Evolutionary conservation across 2,329 filamentous ascomycete genomes (phyloP).

Genomic region (Emydomyces testavorans): DNA sequence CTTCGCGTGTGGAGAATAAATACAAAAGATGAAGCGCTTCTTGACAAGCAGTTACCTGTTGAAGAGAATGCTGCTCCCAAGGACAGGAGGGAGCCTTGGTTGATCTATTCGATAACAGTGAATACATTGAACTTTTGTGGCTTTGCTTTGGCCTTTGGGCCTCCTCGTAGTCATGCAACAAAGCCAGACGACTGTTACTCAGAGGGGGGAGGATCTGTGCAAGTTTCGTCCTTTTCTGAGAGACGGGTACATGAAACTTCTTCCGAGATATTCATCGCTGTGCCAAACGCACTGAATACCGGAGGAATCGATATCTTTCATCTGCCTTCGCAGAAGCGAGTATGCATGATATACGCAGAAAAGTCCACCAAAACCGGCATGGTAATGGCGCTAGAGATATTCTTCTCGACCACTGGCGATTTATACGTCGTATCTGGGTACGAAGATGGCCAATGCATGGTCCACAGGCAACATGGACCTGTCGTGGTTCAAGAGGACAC

Average conservation of each 20-base stretch:
- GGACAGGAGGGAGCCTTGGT: slow-evolving; percentile 57
- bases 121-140: slow-evolving; percentile 94
- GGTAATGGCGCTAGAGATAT: slow-evolving; percentile 70
- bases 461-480: slow-evolving; percentile 44
- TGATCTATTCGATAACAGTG: slow-evolving; percentile 71
- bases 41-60: slow-evolving; percentile 61
- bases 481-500: slow-evolving; percentile 25
- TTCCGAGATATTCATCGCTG: slow-evolving; percentile 49
- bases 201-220: neutral
- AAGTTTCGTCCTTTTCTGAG: neutral
- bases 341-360: slow-evolving; percentile 46
- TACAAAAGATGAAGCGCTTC: slow-evolving; percentile 44
- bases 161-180: slow-evolving; percentile 18
- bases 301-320: slow-evolving; percentile 76
- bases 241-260: neutral
- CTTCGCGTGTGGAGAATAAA: slow-evolving; percentile 72
- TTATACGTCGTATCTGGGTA: slow-evolving; percentile 65
- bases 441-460: slow-evolving; percentile 67
- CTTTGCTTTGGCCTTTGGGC: slow-evolving; percentile 52
- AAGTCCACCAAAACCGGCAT: slow-evolving; percentile 47
- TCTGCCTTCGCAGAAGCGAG: slow-evolving; percentile 61
- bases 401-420: slow-evolving; percentile 36
- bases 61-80: slow-evolving; percentile 41
- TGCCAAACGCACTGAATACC: slow-evolving; percentile 64
- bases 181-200: slow-evolving; percentile 27